Evolutionary conservation across 176 grass and related monocot genomes (phyloP).

Genomic region (Oryza meridionalis): DNA sequence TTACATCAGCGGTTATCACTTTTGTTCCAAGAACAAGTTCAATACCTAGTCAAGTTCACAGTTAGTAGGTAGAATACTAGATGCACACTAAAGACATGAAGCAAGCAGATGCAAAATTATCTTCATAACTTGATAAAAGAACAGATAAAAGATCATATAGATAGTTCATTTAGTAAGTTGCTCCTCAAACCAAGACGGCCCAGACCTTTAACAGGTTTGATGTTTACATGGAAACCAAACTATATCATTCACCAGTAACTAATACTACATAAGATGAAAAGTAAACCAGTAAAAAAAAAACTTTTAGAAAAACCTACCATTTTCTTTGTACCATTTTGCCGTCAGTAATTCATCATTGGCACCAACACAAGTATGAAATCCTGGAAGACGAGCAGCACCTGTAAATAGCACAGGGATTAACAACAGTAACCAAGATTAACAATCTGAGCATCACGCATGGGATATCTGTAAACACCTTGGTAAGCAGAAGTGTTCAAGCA

Average conservation of each 20-base stretch:
- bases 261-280: constrained; percentile 15
- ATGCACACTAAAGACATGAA: not conserved
- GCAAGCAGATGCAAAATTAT: not conserved
- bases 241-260: constrained; percentile 8
- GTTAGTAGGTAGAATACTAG: constrained; percentile 9
- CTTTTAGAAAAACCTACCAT: constrained; percentile 59
- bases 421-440: not conserved
- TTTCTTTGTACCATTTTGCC: constrained; percentile 89
- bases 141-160: not conserved
- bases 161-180: constrained; percentile 7
- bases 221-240: constrained; percentile 5
- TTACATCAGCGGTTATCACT: constrained; percentile 78
- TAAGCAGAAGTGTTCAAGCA: constrained; percentile 9
- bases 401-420: constrained; percentile 20
- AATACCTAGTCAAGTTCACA: constrained; percentile 60
- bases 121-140: not conserved
- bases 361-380: constrained; percentile 95
- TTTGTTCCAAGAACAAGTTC: constrained; percentile 95
- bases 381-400: constrained; percentile 81
- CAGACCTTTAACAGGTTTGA: constrained; percentile 2
- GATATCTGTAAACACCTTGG: not conserved
- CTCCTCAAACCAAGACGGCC: not conserved
- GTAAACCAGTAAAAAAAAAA: constrained; percentile 3
- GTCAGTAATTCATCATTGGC: constrained; percentile 77
- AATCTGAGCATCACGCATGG: not conserved